A percentile compares a stretch with the other conserved stretches of the same genome.
Evolutionary conservation across 345 rosid genomes (phyloP).

Genomic region (Aethionema arabicum): DNA sequence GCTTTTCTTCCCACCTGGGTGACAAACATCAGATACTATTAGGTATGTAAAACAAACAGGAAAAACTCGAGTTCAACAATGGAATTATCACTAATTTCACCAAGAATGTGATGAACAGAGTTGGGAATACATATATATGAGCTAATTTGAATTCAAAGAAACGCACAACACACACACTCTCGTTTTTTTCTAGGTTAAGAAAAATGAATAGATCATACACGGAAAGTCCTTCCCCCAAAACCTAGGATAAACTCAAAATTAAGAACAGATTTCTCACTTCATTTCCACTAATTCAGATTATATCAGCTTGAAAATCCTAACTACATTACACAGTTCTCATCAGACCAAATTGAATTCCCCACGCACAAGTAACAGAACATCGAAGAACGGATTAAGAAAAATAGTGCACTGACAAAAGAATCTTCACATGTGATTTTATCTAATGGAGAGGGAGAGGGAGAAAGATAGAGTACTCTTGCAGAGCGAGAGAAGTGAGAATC

Average conservation of each 20-base stretch:
- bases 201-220: not conserved
- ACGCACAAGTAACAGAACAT: not conserved
- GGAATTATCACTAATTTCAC: not conserved
- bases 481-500: constrained; percentile 72
- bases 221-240: not conserved
- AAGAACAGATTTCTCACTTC: not conserved
- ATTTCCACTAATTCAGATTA: not conserved
- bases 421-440: not conserved
- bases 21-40: constrained; percentile 7
- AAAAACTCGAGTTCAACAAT: not conserved
- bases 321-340: constrained; percentile 19
- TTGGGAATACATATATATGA: not conserved
- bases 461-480: constrained; percentile 44
- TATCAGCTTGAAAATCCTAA: constrained; percentile 4
- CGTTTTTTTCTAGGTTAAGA: no score
- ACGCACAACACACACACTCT: not conserved
- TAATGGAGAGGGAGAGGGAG: constrained; percentile 16
- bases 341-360: constrained; percentile 12
- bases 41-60: not conserved
- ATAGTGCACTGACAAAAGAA: not conserved
- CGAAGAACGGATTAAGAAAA: not conserved
- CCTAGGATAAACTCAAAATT: not conserved
- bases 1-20: constrained; percentile 82
- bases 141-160: not conserved
- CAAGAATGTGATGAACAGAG: not conserved